Base-by-base conservation (phyloP, 2,329 filamentous ascomycete species). In the Fusarium algeriense region DNA sequence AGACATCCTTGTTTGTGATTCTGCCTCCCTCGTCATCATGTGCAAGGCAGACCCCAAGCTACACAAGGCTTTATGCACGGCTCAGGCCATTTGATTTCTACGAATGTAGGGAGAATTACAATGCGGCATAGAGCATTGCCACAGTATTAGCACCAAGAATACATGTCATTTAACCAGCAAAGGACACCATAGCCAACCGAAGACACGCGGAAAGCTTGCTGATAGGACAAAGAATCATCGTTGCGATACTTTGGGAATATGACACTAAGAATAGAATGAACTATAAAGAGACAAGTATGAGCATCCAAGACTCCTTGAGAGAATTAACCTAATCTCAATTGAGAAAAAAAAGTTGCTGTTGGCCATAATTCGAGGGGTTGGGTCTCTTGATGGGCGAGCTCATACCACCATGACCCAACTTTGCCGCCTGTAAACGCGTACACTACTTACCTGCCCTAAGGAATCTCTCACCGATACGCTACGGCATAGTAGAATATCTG, bases 51-150 rank as follows among this genome's bases (percentile, higher is more conserved):
- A 43, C 38, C 19, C 14, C 15, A 23, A 20, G 57, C 32, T 35
- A 45, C 50, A 56, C 38, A 44, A 45, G 50, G 15, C 40, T 37
- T 38, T 7, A 44, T 56, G 38, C 49, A 44, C 37, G 38, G 49
- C 57, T n/a, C 23, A 37, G 50, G 7, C 30, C 23, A 44, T 55
- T 58, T 56, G 50, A 56, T 45, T 38, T 56, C 38, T 20, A 32
- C 20, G 15, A 45, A 44, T 43, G 49, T 12, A 35, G 20, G 30
- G n/a, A 23, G 19, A 23, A 32, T 20, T n/a, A 23, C 12, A 44
- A 55, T 28, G 23, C 32, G 19, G 23, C 40, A 32, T 43, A 37
- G 35, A 37, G n/a, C 14, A 14, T 32, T 23, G n/a, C 17, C 20
- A 40, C 45, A 12, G 28, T 26, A 28, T 23, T 30, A 17, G 17